phyloP scores from a whole-genome alignment of 768 basidiomycete species.

The Sporobolomyces phaffii region DNA sequence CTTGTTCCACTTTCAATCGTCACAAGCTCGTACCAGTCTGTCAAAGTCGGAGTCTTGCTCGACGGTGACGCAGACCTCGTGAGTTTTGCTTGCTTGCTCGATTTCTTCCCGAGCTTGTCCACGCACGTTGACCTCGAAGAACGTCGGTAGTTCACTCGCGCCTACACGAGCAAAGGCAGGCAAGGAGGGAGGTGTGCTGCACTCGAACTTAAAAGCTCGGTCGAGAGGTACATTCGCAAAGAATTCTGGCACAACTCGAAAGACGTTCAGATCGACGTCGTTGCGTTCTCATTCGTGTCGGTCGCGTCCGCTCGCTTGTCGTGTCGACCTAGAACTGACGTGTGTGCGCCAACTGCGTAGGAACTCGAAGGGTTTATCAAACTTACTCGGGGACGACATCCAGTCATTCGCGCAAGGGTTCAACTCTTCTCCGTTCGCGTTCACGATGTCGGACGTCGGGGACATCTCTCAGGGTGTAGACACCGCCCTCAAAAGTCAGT shows the following conservation, averaged over 20 bases:
- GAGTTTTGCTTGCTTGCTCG: neutral
- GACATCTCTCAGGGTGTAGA: slow-evolving; percentile 5
- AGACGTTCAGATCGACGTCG: neutral
- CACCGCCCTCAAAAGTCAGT: neutral
- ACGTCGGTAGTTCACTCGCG: slow-evolving; percentile 10
- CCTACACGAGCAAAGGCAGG: slow-evolving; percentile 5
- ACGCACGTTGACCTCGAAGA: too few species aligned
- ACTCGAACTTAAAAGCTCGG: slow-evolving; percentile 1
- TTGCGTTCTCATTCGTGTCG: slow-evolving; percentile 2
- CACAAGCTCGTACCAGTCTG: too few species aligned
- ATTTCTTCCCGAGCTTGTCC: too few species aligned
- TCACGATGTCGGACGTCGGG: slow-evolving; percentile 21
- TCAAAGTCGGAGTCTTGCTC: neutral
- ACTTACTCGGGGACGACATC: neutral
- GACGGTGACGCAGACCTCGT: slow-evolving; percentile 6
- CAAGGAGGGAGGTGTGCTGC: slow-evolving; percentile 1
- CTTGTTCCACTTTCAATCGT: too few species aligned
- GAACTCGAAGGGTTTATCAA: neutral
- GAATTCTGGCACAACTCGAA: neutral
- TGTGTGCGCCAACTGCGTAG: neutral
- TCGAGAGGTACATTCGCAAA: neutral
- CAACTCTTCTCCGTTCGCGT: neutral
- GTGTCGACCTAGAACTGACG: too few species aligned
- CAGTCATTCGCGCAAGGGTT: slow-evolving; percentile 9
- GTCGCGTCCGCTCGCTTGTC: neutral